phyloP scores from a whole-genome alignment of 1,139 yeast species.

The Debaryomyces udenii region DNA sequence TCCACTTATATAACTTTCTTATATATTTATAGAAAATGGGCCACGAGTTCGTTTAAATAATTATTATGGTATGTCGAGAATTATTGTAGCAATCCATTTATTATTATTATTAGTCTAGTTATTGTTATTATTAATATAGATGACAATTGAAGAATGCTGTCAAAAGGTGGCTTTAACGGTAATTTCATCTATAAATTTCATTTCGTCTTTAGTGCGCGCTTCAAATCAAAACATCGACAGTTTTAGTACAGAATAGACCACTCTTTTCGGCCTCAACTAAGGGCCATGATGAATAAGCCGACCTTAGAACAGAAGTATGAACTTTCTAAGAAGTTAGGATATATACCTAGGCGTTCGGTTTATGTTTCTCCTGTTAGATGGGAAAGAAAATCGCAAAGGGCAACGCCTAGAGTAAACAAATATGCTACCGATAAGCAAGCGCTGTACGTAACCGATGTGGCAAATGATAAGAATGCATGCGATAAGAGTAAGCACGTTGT shows the following conservation, averaged over 20 bases:
- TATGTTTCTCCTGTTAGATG: slow-evolving; percentile 7
- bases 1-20: no score
- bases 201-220: no score
- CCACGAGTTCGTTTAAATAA: no score
- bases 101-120: neutral
- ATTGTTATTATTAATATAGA: neutral
- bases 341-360: slow-evolving; percentile 6
- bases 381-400: slow-evolving; percentile 3
- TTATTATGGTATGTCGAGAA: neutral
- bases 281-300: slow-evolving; percentile 1
- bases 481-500: neutral
- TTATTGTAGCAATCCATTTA: neutral
- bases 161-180: no score
- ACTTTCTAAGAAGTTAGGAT: slow-evolving; percentile 11
- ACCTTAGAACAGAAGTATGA: slow-evolving; percentile 13
- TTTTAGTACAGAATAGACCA: no score
- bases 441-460: neutral
- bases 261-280: neutral
- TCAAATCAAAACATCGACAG: no score
- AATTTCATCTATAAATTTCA: no score
- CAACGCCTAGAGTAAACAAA: neutral
- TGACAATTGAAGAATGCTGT: no score
- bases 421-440: neutral
- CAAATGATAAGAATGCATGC: neutral
- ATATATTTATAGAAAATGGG: no score